Evolutionary conservation across 2,329 filamentous ascomycete genomes (phyloP), one percentile per base, ranked within the genome.

Genomic region (Arthrobotrys conoides): DNA sequence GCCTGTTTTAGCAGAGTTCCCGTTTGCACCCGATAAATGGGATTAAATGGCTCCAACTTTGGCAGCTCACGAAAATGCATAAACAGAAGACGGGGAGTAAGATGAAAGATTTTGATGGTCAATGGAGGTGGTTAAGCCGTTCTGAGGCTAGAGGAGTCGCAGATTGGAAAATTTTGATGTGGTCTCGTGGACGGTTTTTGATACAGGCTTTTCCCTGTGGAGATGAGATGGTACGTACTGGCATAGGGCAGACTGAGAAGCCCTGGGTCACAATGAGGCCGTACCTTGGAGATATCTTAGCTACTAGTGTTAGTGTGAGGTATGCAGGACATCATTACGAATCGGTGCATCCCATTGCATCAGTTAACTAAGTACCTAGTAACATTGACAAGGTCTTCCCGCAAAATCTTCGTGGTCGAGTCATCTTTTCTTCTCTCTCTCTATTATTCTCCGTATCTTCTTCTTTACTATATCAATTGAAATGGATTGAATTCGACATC

Each of bases 41-140:
- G 27, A 30, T 30, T 3, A 30, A 30, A 51, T 38, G n/a, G 41
- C 51, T 46, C 53, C 41, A 22, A 36, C 36, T 36, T 53, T 38
- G 71, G 64, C 65, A 76, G 71, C 55, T 66, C 71, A 76, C 71
- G 71, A 76, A 76, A 76, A 76, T 18, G 2, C n/a, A n/a, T n/a
- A n/a, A n/a, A n/a, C n/a, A n/a, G n/a, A n/a, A n/a, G n/a, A n/a
- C n/a, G n/a, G n/a, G n/a, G n/a, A n/a, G n/a, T n/a, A n/a, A n/a
- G n/a, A n/a, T n/a, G n/a, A n/a, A n/a, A n/a, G n/a, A n/a, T n/a
- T n/a, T n/a, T n/a, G n/a, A n/a, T n/a, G n/a, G n/a, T n/a, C n/a
- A n/a, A n/a, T n/a, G n/a, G n/a, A n/a, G n/a, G n/a, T n/a, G n/a
- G n/a, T n/a, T n/a, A n/a, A 36, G 33, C 33, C 33, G 33, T 36